A percentile compares a stretch with the other conserved stretches of the same genome.
These are phyloP conservation scores for Lycium ferocissimum DNA, from an alignment of 257 asterid genomes.

Conservation along the genomic window DNA sequence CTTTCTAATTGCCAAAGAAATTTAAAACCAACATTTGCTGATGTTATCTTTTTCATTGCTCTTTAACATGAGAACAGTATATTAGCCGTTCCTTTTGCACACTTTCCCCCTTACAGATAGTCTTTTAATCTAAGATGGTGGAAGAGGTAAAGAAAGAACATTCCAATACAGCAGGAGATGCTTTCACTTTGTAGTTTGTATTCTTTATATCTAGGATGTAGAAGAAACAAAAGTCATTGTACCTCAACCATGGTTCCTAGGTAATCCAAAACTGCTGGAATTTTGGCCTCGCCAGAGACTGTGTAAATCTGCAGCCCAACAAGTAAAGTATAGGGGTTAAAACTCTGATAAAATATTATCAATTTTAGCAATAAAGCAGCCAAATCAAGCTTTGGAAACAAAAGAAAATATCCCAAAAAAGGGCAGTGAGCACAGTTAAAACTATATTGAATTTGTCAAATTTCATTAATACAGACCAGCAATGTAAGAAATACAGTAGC, in stretches of 20 bases:
- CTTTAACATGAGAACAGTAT: background rate
- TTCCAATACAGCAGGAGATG: slow-evolving; percentile 1
- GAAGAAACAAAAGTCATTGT: slow-evolving; percentile 32
- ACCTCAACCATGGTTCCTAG: slow-evolving; percentile 89
- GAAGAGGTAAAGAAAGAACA: background rate
- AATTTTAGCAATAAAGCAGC: slow-evolving; percentile 28
- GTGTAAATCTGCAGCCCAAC: slow-evolving; percentile 65
- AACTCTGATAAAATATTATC: slow-evolving; percentile 28
- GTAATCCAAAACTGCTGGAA: slow-evolving; percentile 93
- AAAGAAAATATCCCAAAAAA: background rate
- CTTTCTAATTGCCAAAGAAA: background rate
- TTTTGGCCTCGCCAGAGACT: slow-evolving; percentile 86
- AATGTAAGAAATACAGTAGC: background rate
- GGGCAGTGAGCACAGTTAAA: background rate
- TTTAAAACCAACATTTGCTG: background rate
- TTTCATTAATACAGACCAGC: slow-evolving; percentile 6
- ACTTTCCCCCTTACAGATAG: background rate
- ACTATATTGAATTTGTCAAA: background rate
- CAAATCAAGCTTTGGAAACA: background rate
- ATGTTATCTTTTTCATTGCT: background rate
- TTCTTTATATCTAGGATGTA: slow-evolving; percentile 9
- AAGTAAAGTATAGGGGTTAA: slow-evolving; percentile 24
- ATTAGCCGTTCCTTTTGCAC: background rate
- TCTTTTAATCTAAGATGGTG: background rate
- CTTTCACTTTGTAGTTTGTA: slow-evolving; percentile 4